phyloP scores from a whole-genome alignment of 352 stramenopile species.

The Blastocystis sp. region DNA sequence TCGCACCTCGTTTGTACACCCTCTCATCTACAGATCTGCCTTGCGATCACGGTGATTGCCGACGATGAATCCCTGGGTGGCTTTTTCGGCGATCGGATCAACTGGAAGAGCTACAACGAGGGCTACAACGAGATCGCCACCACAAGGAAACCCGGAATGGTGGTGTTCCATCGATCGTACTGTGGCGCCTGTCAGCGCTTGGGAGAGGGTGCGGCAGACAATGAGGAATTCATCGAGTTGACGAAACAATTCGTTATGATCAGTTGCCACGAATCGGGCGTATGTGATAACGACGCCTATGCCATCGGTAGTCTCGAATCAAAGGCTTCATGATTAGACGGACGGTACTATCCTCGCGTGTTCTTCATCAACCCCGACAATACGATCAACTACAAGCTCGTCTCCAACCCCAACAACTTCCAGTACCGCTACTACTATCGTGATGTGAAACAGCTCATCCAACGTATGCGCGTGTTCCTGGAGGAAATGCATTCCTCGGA shows the following conservation, averaged over 20 bases:
- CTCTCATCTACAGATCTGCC: too few species aligned
- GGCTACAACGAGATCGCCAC: constrained; percentile 15
- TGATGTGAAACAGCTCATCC: not conserved
- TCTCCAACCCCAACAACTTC: constrained; percentile 34
- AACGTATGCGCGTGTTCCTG: constrained; percentile 32
- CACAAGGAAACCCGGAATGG: constrained; percentile 26
- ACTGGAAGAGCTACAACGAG: constrained; percentile 24
- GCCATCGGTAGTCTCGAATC: not conserved
- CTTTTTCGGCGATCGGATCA: constrained; percentile 12
- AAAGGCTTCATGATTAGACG: not conserved
- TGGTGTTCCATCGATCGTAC: constrained; percentile 45
- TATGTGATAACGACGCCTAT: not conserved
- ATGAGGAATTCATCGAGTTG: constrained; percentile 13
- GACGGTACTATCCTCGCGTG: constrained; percentile 12
- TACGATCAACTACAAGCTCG: constrained; percentile 9
- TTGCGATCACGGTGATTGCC: too few species aligned
- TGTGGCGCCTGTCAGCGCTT: constrained; percentile 11
- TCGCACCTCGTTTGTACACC: not conserved
- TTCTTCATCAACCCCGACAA: constrained; percentile 51
- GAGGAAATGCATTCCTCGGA: not conserved
- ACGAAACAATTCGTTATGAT: constrained; percentile 42
- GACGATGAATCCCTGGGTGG: not conserved
- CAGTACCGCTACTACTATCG: constrained; percentile 63
- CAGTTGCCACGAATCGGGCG: constrained; percentile 35
- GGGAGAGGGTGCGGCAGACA: not conserved